Conservation (phyloP, 2,329 filamentous ascomycete genomes). For the Aspergillus tamarii region DNA sequence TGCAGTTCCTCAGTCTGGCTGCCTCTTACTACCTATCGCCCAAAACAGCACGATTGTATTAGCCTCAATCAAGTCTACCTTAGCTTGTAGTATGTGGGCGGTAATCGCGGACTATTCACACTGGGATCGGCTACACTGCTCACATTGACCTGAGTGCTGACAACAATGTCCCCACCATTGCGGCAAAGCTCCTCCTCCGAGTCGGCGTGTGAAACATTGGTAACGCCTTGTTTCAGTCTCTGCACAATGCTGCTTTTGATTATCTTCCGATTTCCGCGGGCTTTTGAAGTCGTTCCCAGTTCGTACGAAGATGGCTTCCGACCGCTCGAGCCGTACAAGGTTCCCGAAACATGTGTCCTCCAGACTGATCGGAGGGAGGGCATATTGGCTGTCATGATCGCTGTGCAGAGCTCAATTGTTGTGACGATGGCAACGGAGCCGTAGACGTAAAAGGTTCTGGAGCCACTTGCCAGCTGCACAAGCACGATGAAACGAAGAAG, state of each 20-base stretch:
- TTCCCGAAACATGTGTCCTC: slow-evolving; percentile 6
- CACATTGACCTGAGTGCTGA: slow-evolving; percentile 2
- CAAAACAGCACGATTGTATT: neutral
- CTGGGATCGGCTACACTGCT: neutral
- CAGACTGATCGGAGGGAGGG: slow-evolving; percentile 7
- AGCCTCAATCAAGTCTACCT: neutral
- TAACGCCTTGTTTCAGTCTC: neutral
- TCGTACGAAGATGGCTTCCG: neutral
- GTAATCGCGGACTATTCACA: neutral
- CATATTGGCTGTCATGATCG: slow-evolving; percentile 11
- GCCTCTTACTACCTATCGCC: neutral
- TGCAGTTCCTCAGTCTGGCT: neutral
- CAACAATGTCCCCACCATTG: neutral
- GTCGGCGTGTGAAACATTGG: neutral
- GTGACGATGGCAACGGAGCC: slow-evolving; percentile 11
- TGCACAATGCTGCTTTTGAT: neutral
- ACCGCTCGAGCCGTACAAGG: neutral
- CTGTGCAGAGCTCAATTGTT: slow-evolving; percentile 6
- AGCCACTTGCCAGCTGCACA: slow-evolving; percentile 4
- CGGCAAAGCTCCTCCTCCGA: neutral
- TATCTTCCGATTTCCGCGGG: neutral
- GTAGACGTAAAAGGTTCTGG: slow-evolving; percentile 9
- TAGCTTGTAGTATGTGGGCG: neutral
- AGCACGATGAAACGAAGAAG: slow-evolving; percentile 14
- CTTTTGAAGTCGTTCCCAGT: neutral